These are phyloP conservation scores for Botryotinia narcissicola DNA, from an alignment of 2,329 filamentous ascomycete species.

Conservation along the genomic window DNA sequence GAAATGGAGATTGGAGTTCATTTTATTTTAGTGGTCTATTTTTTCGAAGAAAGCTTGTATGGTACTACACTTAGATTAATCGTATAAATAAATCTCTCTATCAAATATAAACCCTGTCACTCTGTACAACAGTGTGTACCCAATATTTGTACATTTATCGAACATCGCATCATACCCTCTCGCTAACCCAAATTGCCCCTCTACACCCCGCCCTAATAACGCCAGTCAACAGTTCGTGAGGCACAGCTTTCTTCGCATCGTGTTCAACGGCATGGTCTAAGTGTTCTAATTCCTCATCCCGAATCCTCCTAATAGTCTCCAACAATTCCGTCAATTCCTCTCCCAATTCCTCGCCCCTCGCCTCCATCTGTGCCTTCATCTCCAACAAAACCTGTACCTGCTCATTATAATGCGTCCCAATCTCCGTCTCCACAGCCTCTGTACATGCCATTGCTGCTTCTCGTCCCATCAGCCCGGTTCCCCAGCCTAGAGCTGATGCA, in stretches of 20 bases:
- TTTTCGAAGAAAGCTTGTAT: slow-evolving; percentile 3
- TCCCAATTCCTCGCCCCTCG: slow-evolving; percentile 74
- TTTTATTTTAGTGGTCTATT: slow-evolving; percentile 14
- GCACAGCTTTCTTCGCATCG: slow-evolving; percentile 84
- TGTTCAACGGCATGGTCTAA: slow-evolving; percentile 92
- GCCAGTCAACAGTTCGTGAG: slow-evolving; percentile 84
- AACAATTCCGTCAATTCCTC: slow-evolving; percentile 74
- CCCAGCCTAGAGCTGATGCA: slow-evolving; percentile 81
- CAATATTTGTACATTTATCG: slow-evolving; percentile 10
- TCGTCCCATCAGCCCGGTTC: slow-evolving; percentile 81
- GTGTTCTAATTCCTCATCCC: slow-evolving; percentile 96
- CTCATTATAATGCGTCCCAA: slow-evolving; percentile 91
- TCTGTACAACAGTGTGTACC: not conserved
- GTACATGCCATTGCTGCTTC: slow-evolving; percentile 99
- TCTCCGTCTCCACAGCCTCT: slow-evolving; percentile 97
- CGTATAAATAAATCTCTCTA: not conserved
- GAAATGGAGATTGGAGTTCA: slow-evolving; percentile 16
- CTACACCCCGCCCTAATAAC: slow-evolving; percentile 87
- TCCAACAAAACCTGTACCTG: slow-evolving; percentile 80
- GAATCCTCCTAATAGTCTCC: slow-evolving; percentile 72
- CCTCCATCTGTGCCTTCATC: slow-evolving; percentile 76
- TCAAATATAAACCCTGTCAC: not conserved
- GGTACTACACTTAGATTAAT: slow-evolving; percentile 16
- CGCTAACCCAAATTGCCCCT: slow-evolving; percentile 89
- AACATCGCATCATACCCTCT: slow-evolving; percentile 54